phyloP scores from a whole-genome alignment of 2,329 filamentous ascomycete genomes.

The Ilyonectria mors-panacis region DNA sequence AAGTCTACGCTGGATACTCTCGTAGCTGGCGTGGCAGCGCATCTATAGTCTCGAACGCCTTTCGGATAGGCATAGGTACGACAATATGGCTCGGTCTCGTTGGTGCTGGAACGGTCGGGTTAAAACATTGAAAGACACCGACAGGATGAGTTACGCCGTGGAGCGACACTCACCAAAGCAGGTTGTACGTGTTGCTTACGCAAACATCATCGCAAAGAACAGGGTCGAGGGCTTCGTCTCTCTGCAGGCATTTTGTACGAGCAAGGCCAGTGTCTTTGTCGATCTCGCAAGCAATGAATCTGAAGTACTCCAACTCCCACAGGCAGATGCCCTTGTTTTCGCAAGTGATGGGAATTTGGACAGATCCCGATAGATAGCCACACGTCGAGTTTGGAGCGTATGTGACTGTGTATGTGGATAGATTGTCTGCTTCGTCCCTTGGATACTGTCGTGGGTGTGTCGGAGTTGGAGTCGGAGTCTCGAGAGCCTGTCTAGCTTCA shows the following conservation, averaged over 20 bases:
- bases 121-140: not conserved
- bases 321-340: constrained; percentile 18
- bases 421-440: not conserved
- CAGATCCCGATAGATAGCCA: constrained; percentile 28
- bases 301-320: constrained; percentile 24
- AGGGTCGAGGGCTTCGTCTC: constrained; percentile 12
- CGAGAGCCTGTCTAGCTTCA: constrained; percentile 13
- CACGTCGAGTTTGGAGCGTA: constrained; percentile 28
- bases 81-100: constrained; percentile 22
- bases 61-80: constrained; percentile 28
- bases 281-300: constrained; percentile 19
- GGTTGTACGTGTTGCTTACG: constrained; percentile 30
- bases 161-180: constrained; percentile 16
- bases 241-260: constrained; percentile 23
- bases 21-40: constrained; percentile 10
- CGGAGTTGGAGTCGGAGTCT: not conserved
- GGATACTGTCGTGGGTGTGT: not conserved
- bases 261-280: constrained; percentile 8
- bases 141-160: not conserved
- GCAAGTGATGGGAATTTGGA: constrained; percentile 27
- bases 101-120: constrained; percentile 5
- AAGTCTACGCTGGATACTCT: constrained; percentile 24
- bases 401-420: constrained; percentile 16
- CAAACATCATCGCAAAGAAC: constrained; percentile 27
- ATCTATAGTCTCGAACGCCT: constrained; percentile 23